Conservation (phyloP, 441 rosid genomes). For the Bruguiera hainesii region DNA sequence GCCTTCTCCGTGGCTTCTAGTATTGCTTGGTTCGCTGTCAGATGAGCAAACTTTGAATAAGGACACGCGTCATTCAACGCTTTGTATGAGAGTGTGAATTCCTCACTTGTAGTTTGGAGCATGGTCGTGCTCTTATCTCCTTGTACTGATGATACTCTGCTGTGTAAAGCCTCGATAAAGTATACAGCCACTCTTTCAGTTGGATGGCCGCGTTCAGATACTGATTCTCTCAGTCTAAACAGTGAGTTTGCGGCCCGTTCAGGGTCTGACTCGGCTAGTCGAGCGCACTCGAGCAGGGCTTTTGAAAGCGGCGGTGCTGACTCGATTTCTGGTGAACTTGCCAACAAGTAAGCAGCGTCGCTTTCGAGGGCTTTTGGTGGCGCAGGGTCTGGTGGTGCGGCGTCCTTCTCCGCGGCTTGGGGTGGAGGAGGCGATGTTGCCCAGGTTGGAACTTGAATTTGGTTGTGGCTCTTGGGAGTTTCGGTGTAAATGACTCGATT, state of each 20-base stretch:
- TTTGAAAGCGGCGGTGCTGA: slow-evolving; percentile 43
- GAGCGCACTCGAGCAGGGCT: slow-evolving; percentile 58
- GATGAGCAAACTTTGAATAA: slow-evolving; percentile 78
- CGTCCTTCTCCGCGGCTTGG: slow-evolving; percentile 30
- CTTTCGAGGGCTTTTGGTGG: slow-evolving; percentile 18
- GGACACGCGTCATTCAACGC: slow-evolving; percentile 90
- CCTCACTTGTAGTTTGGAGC: slow-evolving; percentile 37
- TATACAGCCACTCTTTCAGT: slow-evolving; percentile 62
- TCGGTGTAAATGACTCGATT: slow-evolving; percentile 46
- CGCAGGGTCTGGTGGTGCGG: slow-evolving; percentile 23
- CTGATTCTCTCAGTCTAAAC: slow-evolving; percentile 41
- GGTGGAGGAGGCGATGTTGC: slow-evolving; percentile 31
- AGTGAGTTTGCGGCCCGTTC: slow-evolving; percentile 48
- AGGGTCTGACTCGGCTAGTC: slow-evolving; percentile 53
- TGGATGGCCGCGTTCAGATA: slow-evolving; percentile 61
- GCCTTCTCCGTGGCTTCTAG: slow-evolving; percentile 75
- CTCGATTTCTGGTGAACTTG: slow-evolving; percentile 36
- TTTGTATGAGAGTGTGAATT: slow-evolving; percentile 61
- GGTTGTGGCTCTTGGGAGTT: slow-evolving; percentile 28
- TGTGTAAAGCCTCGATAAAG: slow-evolving; percentile 56
- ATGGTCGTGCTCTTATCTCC: slow-evolving; percentile 13
- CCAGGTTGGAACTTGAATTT: slow-evolving; percentile 34
- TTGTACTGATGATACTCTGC: slow-evolving; percentile 30
- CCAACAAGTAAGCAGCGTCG: slow-evolving; percentile 26
- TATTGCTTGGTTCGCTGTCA: slow-evolving; percentile 89